Conservation (phyloP, 805 yeast species). For the Ascoidea asiatica region DNA sequence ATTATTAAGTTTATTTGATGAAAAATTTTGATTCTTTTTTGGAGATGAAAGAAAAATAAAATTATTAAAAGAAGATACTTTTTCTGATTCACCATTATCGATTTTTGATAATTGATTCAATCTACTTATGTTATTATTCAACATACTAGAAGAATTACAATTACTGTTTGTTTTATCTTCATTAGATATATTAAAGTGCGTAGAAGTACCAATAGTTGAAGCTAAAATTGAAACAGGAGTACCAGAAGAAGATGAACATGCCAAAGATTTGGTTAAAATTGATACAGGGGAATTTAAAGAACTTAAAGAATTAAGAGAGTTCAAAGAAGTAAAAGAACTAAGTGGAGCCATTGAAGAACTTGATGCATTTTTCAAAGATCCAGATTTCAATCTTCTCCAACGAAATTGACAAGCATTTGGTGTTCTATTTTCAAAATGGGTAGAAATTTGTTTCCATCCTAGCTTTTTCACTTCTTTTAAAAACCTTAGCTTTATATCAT, state of each 20-base stretch:
- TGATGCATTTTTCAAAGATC: constrained; percentile 21
- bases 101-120: constrained; percentile 5
- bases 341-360: constrained; percentile 2
- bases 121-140: constrained; percentile 2
- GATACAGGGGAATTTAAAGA: constrained; percentile 1
- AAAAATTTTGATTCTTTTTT: not conserved
- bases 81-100: not conserved
- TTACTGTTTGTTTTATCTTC: too few species aligned
- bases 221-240: not conserved
- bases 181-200: constrained; percentile 3
- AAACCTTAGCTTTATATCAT: constrained; percentile 57
- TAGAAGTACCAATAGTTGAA: constrained; percentile 1
- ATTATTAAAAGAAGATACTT: not conserved
- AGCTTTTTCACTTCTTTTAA: constrained; percentile 71
- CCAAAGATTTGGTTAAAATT: not conserved
- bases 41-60: not conserved
- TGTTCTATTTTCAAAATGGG: constrained; percentile 66
- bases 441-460: constrained; percentile 84
- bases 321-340: constrained; percentile 6
- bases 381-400: constrained; percentile 59
- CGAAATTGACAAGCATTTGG: constrained; percentile 85
- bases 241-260: not conserved
- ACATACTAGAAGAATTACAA: too few species aligned
- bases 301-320: constrained; percentile 4
- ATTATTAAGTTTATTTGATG: not conserved